A percentile compares a stretch with the other conserved stretches of the same genome.
These are phyloP conservation scores for Candida ipomoeae DNA, from an alignment of 805 yeast genomes.

Conservation along the genomic window DNA sequence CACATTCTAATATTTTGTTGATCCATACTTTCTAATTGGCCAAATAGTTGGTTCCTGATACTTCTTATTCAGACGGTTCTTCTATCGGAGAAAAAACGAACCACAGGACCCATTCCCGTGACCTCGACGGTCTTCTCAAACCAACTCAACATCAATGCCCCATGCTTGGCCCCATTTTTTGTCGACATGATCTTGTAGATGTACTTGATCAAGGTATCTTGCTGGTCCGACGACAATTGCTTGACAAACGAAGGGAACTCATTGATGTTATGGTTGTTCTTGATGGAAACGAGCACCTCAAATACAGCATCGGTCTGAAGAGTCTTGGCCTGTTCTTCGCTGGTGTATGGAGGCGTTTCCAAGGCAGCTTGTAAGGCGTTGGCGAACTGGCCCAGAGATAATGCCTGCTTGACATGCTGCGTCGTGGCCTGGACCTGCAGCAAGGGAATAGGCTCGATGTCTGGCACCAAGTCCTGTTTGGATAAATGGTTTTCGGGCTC, in stretches of 20 bases:
- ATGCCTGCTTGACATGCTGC: slow-evolving; percentile 53
- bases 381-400: slow-evolving; percentile 67
- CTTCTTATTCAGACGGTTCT: slow-evolving; percentile 51
- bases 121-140: slow-evolving; percentile 81
- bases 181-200: slow-evolving; percentile 81
- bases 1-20: too few relatives aligned
- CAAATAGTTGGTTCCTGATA: neutral
- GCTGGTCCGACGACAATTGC: slow-evolving; percentile 57
- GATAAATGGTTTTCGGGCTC: slow-evolving; percentile 76
- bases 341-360: slow-evolving; percentile 79
- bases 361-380: slow-evolving; percentile 65
- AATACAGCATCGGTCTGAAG: slow-evolving; percentile 48
- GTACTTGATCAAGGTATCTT: slow-evolving; percentile 76
- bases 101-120: slow-evolving; percentile 86
- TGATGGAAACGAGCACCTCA: slow-evolving; percentile 55
- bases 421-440: slow-evolving; percentile 53
- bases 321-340: slow-evolving; percentile 53
- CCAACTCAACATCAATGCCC: slow-evolving; percentile 86
- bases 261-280: slow-evolving; percentile 54
- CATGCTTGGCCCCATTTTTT: slow-evolving; percentile 75
- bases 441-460: slow-evolving; percentile 39
- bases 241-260: slow-evolving; percentile 65
- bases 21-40: neutral
- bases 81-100: slow-evolving; percentile 81
- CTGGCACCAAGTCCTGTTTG: slow-evolving; percentile 58